Percentiles rank a stretch among this genome's conserved stretches.
Evolutionary conservation across 2,329 filamentous ascomycete genomes (phyloP).

Genomic region (Fusarium chuoi): DNA sequence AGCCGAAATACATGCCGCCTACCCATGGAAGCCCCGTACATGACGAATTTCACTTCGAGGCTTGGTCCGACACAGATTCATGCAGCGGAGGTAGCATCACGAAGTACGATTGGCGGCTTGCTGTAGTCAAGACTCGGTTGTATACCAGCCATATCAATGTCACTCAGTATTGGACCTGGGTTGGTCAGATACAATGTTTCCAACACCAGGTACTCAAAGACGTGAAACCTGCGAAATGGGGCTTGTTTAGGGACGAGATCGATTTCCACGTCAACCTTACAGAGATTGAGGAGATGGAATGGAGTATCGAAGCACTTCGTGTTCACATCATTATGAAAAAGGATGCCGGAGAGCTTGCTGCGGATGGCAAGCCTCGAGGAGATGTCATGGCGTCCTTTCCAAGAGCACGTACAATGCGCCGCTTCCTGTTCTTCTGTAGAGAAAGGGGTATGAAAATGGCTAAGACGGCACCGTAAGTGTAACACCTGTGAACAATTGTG

Average conservation of each 20-base stretch:
- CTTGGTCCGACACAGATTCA: slow-evolving; percentile 65
- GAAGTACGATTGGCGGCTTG: slow-evolving; percentile 61
- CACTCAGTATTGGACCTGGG: slow-evolving; percentile 68
- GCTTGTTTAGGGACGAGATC: slow-evolving; percentile 59
- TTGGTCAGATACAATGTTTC: slow-evolving; percentile 53
- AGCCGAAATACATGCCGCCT: slow-evolving; percentile 39
- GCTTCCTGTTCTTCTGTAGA: slow-evolving; percentile 61
- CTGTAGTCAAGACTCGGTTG: slow-evolving; percentile 61
- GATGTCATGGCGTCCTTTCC: slow-evolving; percentile 64
- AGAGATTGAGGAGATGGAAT: slow-evolving; percentile 59
- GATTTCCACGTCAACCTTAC: slow-evolving; percentile 61
- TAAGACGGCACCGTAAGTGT: slow-evolving; percentile 54
- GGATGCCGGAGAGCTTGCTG: slow-evolving; percentile 38
- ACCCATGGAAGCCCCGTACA: slow-evolving; percentile 23
- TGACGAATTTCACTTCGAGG: slow-evolving; percentile 56
- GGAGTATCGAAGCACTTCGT: slow-evolving; percentile 54
- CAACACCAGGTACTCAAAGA: slow-evolving; percentile 66
- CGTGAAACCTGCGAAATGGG: slow-evolving; percentile 58
- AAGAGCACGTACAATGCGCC: slow-evolving; percentile 61
- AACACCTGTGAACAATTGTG: not conserved
- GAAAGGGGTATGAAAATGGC: slow-evolving; percentile 56
- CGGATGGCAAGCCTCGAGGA: slow-evolving; percentile 53
- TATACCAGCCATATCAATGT: slow-evolving; percentile 59
- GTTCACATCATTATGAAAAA: slow-evolving; percentile 55
- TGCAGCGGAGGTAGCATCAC: slow-evolving; percentile 57